These are phyloP conservation scores for Gossypium schwendimanii DNA, from an alignment of 441 rosid species.

Conservation along the genomic window DNA sequence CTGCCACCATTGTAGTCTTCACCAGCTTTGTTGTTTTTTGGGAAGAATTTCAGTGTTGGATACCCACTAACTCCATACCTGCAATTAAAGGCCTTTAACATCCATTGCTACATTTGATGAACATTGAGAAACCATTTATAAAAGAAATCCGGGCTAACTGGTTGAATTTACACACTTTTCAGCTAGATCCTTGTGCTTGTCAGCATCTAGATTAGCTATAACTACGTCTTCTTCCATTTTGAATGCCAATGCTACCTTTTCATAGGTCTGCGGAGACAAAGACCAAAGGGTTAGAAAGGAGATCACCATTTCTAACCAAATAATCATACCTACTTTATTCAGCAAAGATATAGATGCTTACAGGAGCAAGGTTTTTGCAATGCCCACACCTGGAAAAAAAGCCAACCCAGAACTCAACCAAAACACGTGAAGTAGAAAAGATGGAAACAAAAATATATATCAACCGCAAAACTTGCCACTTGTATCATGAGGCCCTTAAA, in stretches of 20 bases:
- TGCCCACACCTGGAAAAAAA: slow-evolving; percentile 59
- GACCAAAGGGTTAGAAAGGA: not conserved
- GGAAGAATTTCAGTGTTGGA: slow-evolving; percentile 91
- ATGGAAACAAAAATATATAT: not conserved
- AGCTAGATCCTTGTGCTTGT: slow-evolving; percentile 63
- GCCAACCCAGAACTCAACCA: slow-evolving; percentile 6
- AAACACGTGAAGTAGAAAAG: not conserved
- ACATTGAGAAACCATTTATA: not conserved
- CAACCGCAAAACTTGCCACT: not conserved
- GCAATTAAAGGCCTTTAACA: slow-evolving; percentile 16
- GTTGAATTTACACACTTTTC: slow-evolving; percentile 45
- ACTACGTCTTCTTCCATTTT: slow-evolving; percentile 69
- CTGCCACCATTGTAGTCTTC: slow-evolving; percentile 88
- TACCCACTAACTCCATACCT: slow-evolving; percentile 90
- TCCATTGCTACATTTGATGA: not conserved
- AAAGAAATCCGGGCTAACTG: not conserved
- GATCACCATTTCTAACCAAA: slow-evolving; percentile 4
- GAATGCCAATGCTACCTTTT: slow-evolving; percentile 83
- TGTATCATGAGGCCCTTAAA: not conserved
- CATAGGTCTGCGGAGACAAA: slow-evolving; percentile 52
- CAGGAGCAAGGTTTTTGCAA: slow-evolving; percentile 72
- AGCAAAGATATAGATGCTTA: slow-evolving; percentile 29
- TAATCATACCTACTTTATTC: not conserved
- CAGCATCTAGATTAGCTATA: slow-evolving; percentile 88
- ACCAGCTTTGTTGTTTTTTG: slow-evolving; percentile 82